A percentile compares a stretch with the other conserved stretches of the same genome.
phyloP scores from a whole-genome alignment of 805 yeast genomes.

The Cephaloascus albidus region DNA sequence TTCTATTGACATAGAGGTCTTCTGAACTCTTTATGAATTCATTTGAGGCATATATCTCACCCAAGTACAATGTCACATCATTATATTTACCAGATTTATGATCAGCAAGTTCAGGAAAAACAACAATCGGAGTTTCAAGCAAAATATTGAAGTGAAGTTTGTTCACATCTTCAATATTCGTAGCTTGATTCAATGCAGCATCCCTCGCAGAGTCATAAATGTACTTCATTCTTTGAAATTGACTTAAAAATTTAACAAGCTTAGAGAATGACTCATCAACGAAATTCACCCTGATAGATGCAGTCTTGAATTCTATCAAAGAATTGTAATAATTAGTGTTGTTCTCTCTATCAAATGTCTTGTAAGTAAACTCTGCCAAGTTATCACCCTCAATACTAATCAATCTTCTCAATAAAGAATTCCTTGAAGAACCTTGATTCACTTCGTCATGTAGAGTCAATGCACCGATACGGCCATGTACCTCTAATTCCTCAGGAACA shows the following conservation, averaged over 20 bases:
- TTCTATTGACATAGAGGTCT: slow-evolving; percentile 34
- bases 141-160: slow-evolving; percentile 64
- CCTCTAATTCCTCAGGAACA: slow-evolving; percentile 70
- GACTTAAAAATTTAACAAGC: slow-evolving; percentile 56
- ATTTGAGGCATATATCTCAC: slow-evolving; percentile 72
- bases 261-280: slow-evolving; percentile 73
- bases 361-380: slow-evolving; percentile 75
- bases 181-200: slow-evolving; percentile 79
- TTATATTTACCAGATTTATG: slow-evolving; percentile 38
- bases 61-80: slow-evolving; percentile 61
- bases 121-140: slow-evolving; percentile 73
- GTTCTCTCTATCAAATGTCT: slow-evolving; percentile 59
- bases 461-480: slow-evolving; percentile 68
- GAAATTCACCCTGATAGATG: slow-evolving; percentile 68
- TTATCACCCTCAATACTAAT: slow-evolving; percentile 75
- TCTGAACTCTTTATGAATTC: slow-evolving; percentile 28
- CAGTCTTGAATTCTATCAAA: slow-evolving; percentile 54
- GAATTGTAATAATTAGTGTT: slow-evolving; percentile 45
- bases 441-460: slow-evolving; percentile 70
- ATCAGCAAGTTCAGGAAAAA: slow-evolving; percentile 57
- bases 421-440: slow-evolving; percentile 49
- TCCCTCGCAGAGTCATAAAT: slow-evolving; percentile 86
- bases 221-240: slow-evolving; percentile 77
- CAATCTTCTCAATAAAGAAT: slow-evolving; percentile 52
- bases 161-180: slow-evolving; percentile 38